These are phyloP conservation scores for Vigna reflexopilosa DNA, from an alignment of 306 rosid species.

Conservation along the genomic window DNA sequence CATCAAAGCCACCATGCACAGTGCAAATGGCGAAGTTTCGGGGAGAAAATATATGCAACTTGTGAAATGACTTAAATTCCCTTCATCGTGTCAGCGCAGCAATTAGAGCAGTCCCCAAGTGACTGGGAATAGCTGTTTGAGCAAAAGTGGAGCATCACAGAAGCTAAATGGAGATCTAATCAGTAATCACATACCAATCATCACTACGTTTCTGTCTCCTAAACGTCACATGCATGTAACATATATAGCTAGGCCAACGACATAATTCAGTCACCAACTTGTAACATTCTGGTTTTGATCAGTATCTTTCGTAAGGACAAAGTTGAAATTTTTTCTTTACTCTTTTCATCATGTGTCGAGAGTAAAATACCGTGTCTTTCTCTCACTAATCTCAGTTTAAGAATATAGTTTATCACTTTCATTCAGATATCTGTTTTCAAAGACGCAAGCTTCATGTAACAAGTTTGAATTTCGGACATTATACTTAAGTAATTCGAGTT, in stretches of 20 bases:
- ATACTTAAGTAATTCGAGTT: too few species aligned
- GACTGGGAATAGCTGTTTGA: slow-evolving; percentile 39
- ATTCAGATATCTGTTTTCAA: too few species aligned
- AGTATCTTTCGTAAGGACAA: slow-evolving; percentile 11
- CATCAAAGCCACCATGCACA: slow-evolving; percentile 28
- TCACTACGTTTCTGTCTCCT: slow-evolving; percentile 49
- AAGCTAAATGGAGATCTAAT: slow-evolving; percentile 66
- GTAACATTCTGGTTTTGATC: background rate
- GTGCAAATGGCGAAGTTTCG: background rate
- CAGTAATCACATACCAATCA: slow-evolving; percentile 60
- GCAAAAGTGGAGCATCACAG: slow-evolving; percentile 49
- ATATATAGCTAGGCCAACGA: slow-evolving; percentile 38
- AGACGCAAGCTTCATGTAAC: too few species aligned
- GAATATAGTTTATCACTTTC: too few species aligned
- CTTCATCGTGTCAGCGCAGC: slow-evolving; percentile 7
- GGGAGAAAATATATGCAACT: background rate
- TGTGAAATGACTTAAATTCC: slow-evolving; percentile 35
- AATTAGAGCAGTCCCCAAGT: slow-evolving; percentile 38
- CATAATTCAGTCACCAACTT: slow-evolving; percentile 40
- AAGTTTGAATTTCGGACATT: too few species aligned
- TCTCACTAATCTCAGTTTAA: too few species aligned
- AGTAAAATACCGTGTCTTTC: too few species aligned
- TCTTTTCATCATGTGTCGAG: background rate
- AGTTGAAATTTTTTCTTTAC: background rate
- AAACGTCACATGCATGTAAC: slow-evolving; percentile 15